Evolutionary conservation across 2,329 filamentous ascomycete species (phyloP).

Genomic region (Neophaeococcomyces aloes): DNA sequence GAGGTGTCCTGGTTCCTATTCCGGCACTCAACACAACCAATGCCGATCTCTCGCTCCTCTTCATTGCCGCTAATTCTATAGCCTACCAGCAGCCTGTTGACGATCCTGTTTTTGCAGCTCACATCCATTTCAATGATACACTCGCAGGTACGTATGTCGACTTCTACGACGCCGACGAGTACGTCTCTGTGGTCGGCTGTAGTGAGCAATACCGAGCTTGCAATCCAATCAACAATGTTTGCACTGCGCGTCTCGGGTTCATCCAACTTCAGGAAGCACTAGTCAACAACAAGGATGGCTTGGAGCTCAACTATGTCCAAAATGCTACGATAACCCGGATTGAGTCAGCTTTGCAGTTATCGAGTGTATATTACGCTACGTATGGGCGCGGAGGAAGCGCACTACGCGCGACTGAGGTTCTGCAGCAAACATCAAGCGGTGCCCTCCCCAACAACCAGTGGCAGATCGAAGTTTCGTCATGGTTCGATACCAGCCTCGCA

Average conservation of each 20-base stretch:
- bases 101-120: constrained; percentile 7
- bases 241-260: background rate
- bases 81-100: background rate
- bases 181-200: constrained; percentile 1
- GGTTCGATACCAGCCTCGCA: constrained; percentile 11
- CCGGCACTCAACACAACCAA: constrained; percentile 3
- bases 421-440: background rate
- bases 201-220: constrained; percentile 8
- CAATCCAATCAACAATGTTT: constrained; percentile 2
- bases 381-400: background rate
- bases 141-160: background rate
- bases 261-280: background rate
- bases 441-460: constrained; percentile 10
- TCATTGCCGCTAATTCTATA: constrained; percentile 9
- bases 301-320: constrained; percentile 4
- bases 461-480: constrained; percentile 9
- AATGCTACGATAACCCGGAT: background rate
- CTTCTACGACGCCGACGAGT: constrained; percentile 3
- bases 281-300: background rate
- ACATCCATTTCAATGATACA: background rate
- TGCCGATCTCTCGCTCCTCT: constrained; percentile 7
- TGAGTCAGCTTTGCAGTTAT: background rate
- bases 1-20: background rate
- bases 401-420: constrained; percentile 4
- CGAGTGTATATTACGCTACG: constrained; percentile 2